These are phyloP conservation scores for Thalassiosira delicatula DNA, from an alignment of 352 stramenopile species.

Conservation along the genomic window DNA sequence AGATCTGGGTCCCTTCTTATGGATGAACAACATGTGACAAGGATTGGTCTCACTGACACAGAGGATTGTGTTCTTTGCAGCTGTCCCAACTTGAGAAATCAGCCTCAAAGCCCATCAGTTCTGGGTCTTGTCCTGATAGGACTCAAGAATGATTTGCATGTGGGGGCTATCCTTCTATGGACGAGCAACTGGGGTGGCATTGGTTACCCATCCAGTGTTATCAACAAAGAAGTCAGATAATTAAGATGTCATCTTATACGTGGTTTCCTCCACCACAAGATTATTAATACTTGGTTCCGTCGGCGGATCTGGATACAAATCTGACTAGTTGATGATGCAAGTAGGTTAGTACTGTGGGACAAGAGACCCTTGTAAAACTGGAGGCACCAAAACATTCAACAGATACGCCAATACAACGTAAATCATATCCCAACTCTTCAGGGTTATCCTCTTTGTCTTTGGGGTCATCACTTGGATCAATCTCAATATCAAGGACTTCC, in stretches of 20 bases:
- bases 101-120: neutral
- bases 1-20: neutral
- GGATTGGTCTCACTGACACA: neutral
- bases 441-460: neutral
- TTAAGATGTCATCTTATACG: neutral
- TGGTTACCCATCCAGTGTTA: neutral
- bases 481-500: neutral
- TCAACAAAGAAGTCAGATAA: neutral
- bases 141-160: neutral
- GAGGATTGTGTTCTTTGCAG: neutral
- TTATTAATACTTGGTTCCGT: too few species aligned
- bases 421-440: too few species aligned
- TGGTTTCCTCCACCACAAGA: neutral
- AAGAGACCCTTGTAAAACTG: too few species aligned
- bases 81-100: neutral
- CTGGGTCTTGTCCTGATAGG: neutral
- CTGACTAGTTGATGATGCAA: too few species aligned
- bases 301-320: too few species aligned
- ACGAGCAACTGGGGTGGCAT: neutral
- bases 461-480: neutral
- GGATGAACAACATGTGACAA: neutral
- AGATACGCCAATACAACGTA: too few species aligned
- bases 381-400: too few species aligned
- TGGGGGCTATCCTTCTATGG: neutral
- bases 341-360: too few species aligned